Conservation (phyloP, 192 early-diverging fungal genomes). For the Mortierella hygrophila region DNA sequence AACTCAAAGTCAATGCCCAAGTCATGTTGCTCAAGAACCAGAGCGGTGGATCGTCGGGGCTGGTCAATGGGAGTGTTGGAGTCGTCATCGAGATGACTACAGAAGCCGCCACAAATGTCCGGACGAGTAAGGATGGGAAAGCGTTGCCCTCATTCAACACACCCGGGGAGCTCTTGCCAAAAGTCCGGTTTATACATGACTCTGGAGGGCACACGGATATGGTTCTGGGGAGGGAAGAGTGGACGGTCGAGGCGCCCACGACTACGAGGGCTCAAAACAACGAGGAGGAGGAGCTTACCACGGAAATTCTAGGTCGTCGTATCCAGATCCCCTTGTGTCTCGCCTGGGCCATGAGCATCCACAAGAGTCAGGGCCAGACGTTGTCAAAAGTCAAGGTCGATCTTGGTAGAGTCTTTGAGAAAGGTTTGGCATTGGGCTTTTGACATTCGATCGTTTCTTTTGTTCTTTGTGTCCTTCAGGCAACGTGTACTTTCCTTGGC, state of each 20-base stretch:
- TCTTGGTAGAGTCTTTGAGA: conserved; percentile 83
- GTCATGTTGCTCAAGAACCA: conserved; percentile 89
- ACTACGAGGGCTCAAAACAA: conserved; percentile 16
- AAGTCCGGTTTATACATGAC: conserved; percentile 24
- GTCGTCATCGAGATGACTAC: conserved; percentile 59
- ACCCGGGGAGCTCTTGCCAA: conserved; percentile 24
- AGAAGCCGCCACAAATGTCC: conserved; percentile 18
- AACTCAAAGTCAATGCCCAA: conserved; percentile 83
- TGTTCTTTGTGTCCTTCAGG: neutral
- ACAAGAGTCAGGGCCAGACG: conserved; percentile 91
- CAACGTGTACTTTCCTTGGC: neutral
- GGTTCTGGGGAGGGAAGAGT: conserved; percentile 37
- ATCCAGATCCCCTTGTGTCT: conserved; percentile 77
- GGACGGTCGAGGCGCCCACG: conserved; percentile 33
- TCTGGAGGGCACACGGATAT: conserved; percentile 14
- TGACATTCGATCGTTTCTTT: neutral
- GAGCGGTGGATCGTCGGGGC: conserved; percentile 44
- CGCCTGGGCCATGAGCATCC: conserved; percentile 90
- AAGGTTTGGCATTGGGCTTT: conserved; percentile 46
- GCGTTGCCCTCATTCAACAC: conserved; percentile 16
- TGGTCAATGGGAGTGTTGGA: conserved; percentile 92
- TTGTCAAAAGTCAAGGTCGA: conserved; percentile 83
- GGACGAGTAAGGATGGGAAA: neutral
- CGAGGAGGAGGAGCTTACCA: conserved; percentile 22
- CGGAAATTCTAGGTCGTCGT: conserved; percentile 6